Evolutionary conservation across 805 yeast species (phyloP).

Genomic region (Starmerella etchellsii): DNA sequence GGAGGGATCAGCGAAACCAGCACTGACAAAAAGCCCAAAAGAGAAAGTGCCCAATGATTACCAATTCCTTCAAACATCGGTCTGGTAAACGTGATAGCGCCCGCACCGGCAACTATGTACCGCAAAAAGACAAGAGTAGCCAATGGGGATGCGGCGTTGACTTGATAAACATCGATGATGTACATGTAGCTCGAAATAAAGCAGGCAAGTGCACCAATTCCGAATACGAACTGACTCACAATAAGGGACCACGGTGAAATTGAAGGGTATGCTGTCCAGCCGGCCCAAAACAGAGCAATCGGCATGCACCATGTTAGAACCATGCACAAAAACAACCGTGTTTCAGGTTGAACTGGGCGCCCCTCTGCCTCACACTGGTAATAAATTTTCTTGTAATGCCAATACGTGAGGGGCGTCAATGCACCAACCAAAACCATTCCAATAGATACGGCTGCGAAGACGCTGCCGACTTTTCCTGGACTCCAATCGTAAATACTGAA

Average conservation of each 20-base stretch:
- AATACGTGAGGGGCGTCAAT: too few relatives aligned
- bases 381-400: too few relatives aligned
- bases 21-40: too few relatives aligned
- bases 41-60: too few relatives aligned
- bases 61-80: conserved; percentile 6
- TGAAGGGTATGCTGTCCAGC: conserved; percentile 13
- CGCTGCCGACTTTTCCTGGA: conserved; percentile 14
- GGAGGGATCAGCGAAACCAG: too few relatives aligned
- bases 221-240: conserved; percentile 11
- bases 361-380: too few relatives aligned
- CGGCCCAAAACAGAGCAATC: conserved; percentile 13
- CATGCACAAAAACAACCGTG: conserved; percentile 4
- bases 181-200: conserved; percentile 11
- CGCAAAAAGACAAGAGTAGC: conserved; percentile 11
- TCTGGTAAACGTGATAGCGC: conserved; percentile 13
- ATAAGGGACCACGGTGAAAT: conserved; percentile 14
- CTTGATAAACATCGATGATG: conserved; percentile 12
- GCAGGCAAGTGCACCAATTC: conserved; percentile 12
- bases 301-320: conserved; percentile 14
- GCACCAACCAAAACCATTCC: conserved; percentile 2
- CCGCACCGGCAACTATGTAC: conserved; percentile 12
- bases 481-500: conserved; percentile 9
- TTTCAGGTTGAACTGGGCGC: conserved; percentile 5
- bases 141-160: conserved; percentile 15
- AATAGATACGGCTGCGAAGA: conserved; percentile 8